Evolutionary conservation across 2,329 filamentous ascomycete genomes (phyloP).

Genomic region (Penicillium sp.): DNA sequence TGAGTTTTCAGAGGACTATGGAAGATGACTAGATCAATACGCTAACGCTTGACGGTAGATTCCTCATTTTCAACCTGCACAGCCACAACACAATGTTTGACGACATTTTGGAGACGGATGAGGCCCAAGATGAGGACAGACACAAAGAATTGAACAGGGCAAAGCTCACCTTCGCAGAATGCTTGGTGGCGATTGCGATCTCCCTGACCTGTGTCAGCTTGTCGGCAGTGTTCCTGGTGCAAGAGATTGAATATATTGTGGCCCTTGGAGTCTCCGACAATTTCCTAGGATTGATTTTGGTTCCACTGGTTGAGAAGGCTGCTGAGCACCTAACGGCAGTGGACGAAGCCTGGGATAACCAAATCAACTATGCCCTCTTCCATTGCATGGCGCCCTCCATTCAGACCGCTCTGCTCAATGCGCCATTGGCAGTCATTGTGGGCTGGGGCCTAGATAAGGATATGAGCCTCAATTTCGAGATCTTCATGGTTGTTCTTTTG

Average conservation of each 20-base stretch:
- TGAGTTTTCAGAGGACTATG: conserved; percentile 41
- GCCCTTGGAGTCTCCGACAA: conserved; percentile 55
- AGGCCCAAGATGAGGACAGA: conserved; percentile 65
- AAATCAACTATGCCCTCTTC: conserved; percentile 79
- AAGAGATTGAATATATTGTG: conserved; percentile 67
- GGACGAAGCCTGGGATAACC: conserved; percentile 71
- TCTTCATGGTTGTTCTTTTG: conserved; percentile 80
- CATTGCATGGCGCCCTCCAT: conserved; percentile 85
- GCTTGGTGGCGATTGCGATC: conserved; percentile 63
- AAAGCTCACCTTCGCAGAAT: conserved; percentile 75
- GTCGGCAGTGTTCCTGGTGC: conserved; percentile 71
- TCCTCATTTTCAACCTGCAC: conserved; percentile 70
- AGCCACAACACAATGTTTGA: conserved; percentile 77
- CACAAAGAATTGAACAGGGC: conserved; percentile 60
- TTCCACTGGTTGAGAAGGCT: conserved; percentile 79
- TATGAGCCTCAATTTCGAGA: conserved; percentile 81
- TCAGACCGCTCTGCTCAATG: conserved; percentile 87
- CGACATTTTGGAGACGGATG: conserved; percentile 70
- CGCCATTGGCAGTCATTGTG: conserved; percentile 77
- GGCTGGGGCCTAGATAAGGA: conserved; percentile 72
- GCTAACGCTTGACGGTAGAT: conserved; percentile 32
- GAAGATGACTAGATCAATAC: not conserved
- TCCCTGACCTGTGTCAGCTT: conserved; percentile 70
- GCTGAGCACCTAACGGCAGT: conserved; percentile 82
- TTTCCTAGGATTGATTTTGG: conserved; percentile 71